A percentile compares a stretch with the other conserved stretches of the same genome.
These are phyloP conservation scores for Basipetospora chlamydospora DNA, from an alignment of 2,329 filamentous ascomycete genomes.

Conservation along the genomic window DNA sequence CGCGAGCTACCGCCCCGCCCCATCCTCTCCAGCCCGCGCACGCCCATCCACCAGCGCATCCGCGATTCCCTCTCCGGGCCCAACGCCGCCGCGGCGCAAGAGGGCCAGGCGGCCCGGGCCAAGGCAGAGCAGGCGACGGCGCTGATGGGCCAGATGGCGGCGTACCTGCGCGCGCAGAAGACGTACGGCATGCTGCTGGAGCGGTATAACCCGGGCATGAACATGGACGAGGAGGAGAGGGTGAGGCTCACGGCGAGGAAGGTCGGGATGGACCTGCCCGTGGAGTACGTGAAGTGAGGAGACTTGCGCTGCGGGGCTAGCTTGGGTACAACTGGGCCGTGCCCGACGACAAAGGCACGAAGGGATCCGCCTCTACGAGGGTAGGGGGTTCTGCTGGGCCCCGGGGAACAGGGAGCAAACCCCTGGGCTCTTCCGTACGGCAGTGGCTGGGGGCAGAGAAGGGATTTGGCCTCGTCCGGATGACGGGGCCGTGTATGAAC, in stretches of 20 bases:
- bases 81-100: no score
- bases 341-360: no score
- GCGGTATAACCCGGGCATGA: constrained; percentile 86
- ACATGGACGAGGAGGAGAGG: constrained; percentile 72
- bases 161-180: constrained; percentile 75
- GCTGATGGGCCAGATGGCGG: constrained; percentile 61
- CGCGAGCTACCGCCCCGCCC: constrained; percentile 72
- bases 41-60: constrained; percentile 56
- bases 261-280: constrained; percentile 82
- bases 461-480: no score
- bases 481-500: no score
- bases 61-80: constrained; percentile 40
- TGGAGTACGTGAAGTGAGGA: constrained; percentile 23
- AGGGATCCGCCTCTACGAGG: no score
- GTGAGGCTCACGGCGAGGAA: constrained; percentile 70
- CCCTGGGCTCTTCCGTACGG: no score
- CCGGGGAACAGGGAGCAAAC: no score
- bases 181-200: constrained; percentile 70
- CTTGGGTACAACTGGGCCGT: no score
- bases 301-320: constrained; percentile 8
- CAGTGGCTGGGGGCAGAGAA: no score
- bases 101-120: no score
- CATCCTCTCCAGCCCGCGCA: constrained; percentile 39
- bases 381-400: no score
- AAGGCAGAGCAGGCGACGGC: constrained; percentile 9